Evolutionary conservation across 306 rosid species (phyloP).

Genomic region (Sechiopsis laciniata): DNA sequence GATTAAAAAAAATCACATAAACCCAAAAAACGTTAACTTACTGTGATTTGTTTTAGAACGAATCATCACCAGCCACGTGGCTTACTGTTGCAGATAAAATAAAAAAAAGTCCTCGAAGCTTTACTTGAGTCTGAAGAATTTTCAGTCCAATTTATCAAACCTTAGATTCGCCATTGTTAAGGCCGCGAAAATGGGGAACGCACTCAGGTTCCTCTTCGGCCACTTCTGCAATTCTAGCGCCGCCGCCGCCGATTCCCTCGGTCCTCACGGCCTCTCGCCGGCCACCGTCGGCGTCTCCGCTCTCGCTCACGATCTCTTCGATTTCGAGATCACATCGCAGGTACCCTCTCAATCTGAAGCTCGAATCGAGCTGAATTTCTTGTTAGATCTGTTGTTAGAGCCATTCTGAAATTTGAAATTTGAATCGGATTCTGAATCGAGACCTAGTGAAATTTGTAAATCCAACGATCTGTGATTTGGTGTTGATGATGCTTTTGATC

Average conservation of each 20-base stretch:
- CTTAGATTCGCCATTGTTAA: conserved; percentile 5
- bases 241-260: conserved; percentile 38
- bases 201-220: conserved; percentile 41
- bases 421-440: neutral
- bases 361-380: neutral
- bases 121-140: conserved; percentile 8
- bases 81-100: neutral
- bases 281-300: conserved; percentile 60
- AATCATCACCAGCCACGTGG: conserved; percentile 13
- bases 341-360: conserved; percentile 26
- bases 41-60: neutral
- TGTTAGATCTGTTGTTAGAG: neutral
- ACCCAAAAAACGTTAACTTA: neutral
- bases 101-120: neutral
- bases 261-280: conserved; percentile 50
- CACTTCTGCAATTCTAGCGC: conserved; percentile 46
- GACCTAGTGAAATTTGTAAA: neutral
- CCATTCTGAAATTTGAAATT: neutral
- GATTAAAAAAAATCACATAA: neutral
- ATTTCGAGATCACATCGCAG: conserved; percentile 77
- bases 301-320: conserved; percentile 63
- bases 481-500: conserved; percentile 7
- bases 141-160: neutral
- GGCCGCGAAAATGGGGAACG: conserved; percentile 51
- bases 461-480: neutral